phyloP scores from a whole-genome alignment of 148 eudicot species.

The Fagopyrum tataricum region DNA sequence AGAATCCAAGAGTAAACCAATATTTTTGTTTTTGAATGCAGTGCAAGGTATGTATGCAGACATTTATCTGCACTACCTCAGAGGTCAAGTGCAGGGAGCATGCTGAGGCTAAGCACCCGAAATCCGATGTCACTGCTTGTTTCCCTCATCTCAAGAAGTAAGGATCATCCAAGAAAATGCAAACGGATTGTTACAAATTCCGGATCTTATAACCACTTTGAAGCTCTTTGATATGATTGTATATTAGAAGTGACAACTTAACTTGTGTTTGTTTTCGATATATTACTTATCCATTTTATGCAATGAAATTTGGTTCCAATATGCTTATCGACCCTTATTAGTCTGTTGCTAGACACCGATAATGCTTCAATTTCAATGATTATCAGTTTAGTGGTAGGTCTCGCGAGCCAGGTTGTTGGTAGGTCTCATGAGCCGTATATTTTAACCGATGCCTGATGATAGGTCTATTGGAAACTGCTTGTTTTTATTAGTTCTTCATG shows the following conservation, averaged over 20 bases:
- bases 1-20: neutral
- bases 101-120: conserved; percentile 66
- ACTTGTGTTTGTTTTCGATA: conserved; percentile 1
- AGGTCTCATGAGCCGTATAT: too few species aligned
- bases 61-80: conserved; percentile 57
- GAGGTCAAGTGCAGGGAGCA: conserved; percentile 68
- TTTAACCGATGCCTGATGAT: too few species aligned
- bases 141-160: conserved; percentile 60
- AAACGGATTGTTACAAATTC: neutral
- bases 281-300: conserved; percentile 6
- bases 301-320: conserved; percentile 4
- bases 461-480: too few species aligned
- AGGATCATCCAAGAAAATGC: neutral
- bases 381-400: too few species aligned
- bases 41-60: conserved; percentile 78
- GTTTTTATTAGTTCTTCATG: too few species aligned
- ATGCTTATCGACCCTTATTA: neutral
- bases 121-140: conserved; percentile 37
- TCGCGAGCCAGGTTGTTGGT: too few species aligned
- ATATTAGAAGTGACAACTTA: conserved; percentile 2
- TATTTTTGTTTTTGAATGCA: conserved; percentile 18
- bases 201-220: neutral
- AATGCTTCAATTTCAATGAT: too few species aligned
- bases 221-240: conserved; percentile 11
- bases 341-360: too few species aligned